These are phyloP conservation scores for Basipetospora chlamydospora DNA, from an alignment of 2,329 filamentous ascomycete species.

Conservation along the genomic window DNA sequence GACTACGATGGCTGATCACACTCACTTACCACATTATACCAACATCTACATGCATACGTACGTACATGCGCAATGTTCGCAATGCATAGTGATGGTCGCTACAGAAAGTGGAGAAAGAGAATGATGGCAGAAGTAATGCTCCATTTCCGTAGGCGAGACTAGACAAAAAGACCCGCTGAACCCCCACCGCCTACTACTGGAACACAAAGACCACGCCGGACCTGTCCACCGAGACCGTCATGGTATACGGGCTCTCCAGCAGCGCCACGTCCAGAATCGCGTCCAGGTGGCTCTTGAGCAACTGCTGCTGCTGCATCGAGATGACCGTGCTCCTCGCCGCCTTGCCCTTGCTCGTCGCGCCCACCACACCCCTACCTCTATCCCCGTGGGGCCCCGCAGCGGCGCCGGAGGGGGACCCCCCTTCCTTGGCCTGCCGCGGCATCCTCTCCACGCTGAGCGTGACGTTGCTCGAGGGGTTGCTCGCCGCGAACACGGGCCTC, in stretches of 20 bases:
- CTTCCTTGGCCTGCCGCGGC: conserved; percentile 22
- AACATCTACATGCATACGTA: too few relatives aligned
- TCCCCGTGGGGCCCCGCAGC: background rate
- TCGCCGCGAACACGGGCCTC: conserved; percentile 56
- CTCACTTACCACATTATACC: too few relatives aligned
- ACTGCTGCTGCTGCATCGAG: conserved; percentile 70
- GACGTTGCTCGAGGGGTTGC: conserved; percentile 47
- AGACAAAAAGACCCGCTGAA: background rate
- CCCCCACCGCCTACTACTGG: conserved; percentile 19
- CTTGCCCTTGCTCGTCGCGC: background rate
- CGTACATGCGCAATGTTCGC: too few relatives aligned
- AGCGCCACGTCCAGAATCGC: conserved; percentile 78
- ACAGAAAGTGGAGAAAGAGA: too few relatives aligned
- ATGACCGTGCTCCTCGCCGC: conserved; percentile 48
- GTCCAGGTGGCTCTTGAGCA: conserved; percentile 79
- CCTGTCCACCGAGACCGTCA: conserved; percentile 83
- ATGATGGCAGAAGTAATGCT: too few relatives aligned
- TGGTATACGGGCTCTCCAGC: conserved; percentile 77
- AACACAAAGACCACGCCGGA: conserved; percentile 83
- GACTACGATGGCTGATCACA: too few relatives aligned
- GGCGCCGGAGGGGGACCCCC: conserved; percentile 11
- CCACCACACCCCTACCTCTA: conserved; percentile 14
- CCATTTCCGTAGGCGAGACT: too few relatives aligned
- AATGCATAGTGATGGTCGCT: too few relatives aligned
- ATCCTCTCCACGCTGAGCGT: conserved; percentile 52